Base-by-base conservation (phyloP, 73 alveolate species). In the Tetrahymena malaccensis region DNA sequence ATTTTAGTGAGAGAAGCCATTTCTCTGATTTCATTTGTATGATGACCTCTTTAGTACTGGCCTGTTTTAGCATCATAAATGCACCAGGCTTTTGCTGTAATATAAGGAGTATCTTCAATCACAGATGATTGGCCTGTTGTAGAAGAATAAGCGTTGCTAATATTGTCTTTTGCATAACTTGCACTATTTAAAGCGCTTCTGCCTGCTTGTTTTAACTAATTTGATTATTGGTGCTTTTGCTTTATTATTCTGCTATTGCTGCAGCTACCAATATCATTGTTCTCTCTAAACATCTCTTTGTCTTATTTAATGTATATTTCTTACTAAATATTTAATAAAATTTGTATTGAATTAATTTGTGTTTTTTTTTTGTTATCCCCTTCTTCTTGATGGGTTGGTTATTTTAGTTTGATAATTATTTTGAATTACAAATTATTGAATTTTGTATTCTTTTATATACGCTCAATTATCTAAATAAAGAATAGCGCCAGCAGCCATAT, bases 1-100 rank as follows among this genome's bases (percentile, higher is more conserved):
- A 97, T 97, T 93, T 98, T 98, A 8, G 99, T 98, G 38, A 98
- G 94, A 83, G 98, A 97, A 0, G 99, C 99, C 50, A 97, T 94
- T 94, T 98, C 98, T 84, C 98, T 21, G 11, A 56, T 56, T 56
- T 56, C 85, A 56, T 56, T 56, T 56, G 85, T 10, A 56, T 56
- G 85, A 56, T 56, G 85, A 25, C 96, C 96, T 27, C 85, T 33
- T 56, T 85, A 33, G 19, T 43, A 85, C 44, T 94, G 84, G 5
- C 96, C 96, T 43, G 83, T 94, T 56, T 94, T 94, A 43, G 94
- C 96, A 85, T 94, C 93, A 43, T 85, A 15, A 8, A 94, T 85
- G 43, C 94, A 33, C 96, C 96, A 94, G 55, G 94, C 93, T 33
- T 85, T 13, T 9, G 96, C 96, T 22, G 96, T 40, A 94, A 85